A percentile compares a stretch with the other conserved stretches of the same genome.
These are phyloP conservation scores for Dunaliella primolecta DNA, from an alignment of 139 green algal genomes.

Conservation along the genomic window DNA sequence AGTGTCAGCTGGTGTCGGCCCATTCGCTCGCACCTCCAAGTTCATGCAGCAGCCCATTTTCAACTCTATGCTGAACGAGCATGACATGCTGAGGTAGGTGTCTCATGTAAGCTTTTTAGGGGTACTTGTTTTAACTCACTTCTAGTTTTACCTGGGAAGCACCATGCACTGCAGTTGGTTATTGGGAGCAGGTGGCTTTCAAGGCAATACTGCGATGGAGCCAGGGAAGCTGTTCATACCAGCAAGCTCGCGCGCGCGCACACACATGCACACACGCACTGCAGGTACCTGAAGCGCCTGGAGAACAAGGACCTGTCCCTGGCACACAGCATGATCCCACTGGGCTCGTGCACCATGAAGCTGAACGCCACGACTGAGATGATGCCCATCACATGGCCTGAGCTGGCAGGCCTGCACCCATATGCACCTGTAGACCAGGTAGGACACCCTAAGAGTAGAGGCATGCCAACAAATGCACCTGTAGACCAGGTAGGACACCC, in stretches of 20 bases:
- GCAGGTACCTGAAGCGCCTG: conserved; percentile 90
- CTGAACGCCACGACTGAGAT: conserved; percentile 98
- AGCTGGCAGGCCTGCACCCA: conserved; percentile 96
- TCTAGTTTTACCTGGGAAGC: too few relatives aligned
- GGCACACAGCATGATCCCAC: conserved; percentile 96
- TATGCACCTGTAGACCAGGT: conserved; percentile 86
- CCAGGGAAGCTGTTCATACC: too few relatives aligned
- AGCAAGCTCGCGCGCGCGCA: too few relatives aligned
- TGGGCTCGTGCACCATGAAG: conserved; percentile 99
- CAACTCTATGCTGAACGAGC: conserved; percentile 87
- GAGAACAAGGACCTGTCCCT: conserved; percentile 96
- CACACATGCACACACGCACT: too few relatives aligned
- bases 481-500: conserved; percentile 58
- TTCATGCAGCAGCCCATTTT: conserved; percentile 89
- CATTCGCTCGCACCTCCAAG: conserved; percentile 51
- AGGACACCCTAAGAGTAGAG: conserved; percentile 12
- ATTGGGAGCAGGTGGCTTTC: too few relatives aligned
- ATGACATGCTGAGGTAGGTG: conserved; percentile 58
- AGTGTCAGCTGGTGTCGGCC: conserved; percentile 43
- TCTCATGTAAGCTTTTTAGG: conserved; percentile 2
- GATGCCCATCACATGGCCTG: conserved; percentile 97
- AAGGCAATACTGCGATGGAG: too few relatives aligned
- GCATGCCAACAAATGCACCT: conserved; percentile 94
- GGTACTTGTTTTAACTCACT: too few relatives aligned
- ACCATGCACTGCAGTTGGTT: too few relatives aligned